phyloP scores from a whole-genome alignment of 768 basidiomycete species.

The Lanmaoa pseudosensibilis region DNA sequence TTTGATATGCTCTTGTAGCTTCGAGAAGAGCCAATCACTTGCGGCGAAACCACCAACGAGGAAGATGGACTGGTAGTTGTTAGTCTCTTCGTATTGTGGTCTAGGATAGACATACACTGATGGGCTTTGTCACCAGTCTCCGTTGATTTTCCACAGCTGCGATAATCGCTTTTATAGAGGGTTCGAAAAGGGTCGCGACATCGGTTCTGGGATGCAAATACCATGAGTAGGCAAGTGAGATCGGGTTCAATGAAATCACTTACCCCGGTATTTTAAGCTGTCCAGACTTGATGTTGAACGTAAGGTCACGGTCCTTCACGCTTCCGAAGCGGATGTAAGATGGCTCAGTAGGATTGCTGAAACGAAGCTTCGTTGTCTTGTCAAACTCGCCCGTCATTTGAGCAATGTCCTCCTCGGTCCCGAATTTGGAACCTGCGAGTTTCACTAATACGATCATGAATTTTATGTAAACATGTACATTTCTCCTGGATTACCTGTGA shows the following conservation, averaged over 20 bases:
- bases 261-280: constrained; percentile 45
- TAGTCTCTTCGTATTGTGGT: neutral
- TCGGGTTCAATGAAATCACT: neutral
- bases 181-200: constrained; percentile 33
- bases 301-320: constrained; percentile 40
- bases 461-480: neutral
- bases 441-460: constrained; percentile 32
- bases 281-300: constrained; percentile 44
- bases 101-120: constrained; percentile 21
- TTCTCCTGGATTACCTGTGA: constrained; percentile 34
- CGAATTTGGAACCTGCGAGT: constrained; percentile 42
- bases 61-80: constrained; percentile 33
- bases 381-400: constrained; percentile 47
- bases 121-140: constrained; percentile 18
- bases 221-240: neutral
- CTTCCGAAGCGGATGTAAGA: constrained; percentile 51
- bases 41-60: constrained; percentile 48
- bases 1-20: constrained; percentile 33
- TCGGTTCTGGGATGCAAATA: constrained; percentile 21
- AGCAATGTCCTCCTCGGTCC: constrained; percentile 39
- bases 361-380: constrained; percentile 46
- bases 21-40: constrained; percentile 43
- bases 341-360: constrained; percentile 38
- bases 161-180: constrained; percentile 23
- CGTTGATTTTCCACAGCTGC: constrained; percentile 27